These are phyloP conservation scores for Canna indica DNA, from an alignment of 176 grass and related monocot species.

Conservation along the genomic window DNA sequence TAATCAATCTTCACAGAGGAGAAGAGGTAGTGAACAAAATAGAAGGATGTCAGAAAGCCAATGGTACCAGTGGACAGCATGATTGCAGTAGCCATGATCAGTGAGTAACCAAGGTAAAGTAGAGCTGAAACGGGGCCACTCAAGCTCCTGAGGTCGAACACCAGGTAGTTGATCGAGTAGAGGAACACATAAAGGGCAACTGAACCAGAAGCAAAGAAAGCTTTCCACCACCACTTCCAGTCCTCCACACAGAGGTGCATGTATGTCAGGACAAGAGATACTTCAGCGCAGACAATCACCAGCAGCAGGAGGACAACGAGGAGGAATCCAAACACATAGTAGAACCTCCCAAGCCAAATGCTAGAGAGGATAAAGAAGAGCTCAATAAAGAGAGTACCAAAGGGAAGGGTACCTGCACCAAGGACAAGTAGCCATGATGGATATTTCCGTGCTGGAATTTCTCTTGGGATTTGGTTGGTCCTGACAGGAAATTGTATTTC, in stretches of 20 bases:
- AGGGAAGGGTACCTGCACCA: slow-evolving; percentile 62
- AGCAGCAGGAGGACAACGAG: slow-evolving; percentile 62
- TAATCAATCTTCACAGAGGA: slow-evolving; percentile 90
- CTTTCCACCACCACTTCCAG: slow-evolving; percentile 92
- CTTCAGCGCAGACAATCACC: slow-evolving; percentile 55
- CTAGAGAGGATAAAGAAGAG: slow-evolving; percentile 80
- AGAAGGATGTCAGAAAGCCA: slow-evolving; percentile 63
- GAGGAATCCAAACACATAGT: slow-evolving; percentile 84
- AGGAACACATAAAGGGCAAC: slow-evolving; percentile 76
- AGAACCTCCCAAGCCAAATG: slow-evolving; percentile 90
- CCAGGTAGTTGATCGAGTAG: slow-evolving; percentile 86
- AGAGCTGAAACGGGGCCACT: slow-evolving; percentile 71
- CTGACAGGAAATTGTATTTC: slow-evolving; percentile 61
- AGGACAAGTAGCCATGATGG: slow-evolving; percentile 77
- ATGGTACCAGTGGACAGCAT: slow-evolving; percentile 73
- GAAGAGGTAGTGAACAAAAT: slow-evolving; percentile 78
- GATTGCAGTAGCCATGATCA: slow-evolving; percentile 66
- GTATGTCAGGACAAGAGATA: slow-evolving; percentile 69
- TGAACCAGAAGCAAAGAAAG: slow-evolving; percentile 69
- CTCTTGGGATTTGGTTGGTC: slow-evolving; percentile 76
- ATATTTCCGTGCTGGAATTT: slow-evolving; percentile 64
- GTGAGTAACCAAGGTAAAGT: slow-evolving; percentile 63
- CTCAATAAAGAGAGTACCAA: slow-evolving; percentile 75
- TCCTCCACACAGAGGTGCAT: slow-evolving; percentile 78
- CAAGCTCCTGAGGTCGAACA: slow-evolving; percentile 75